Base-by-base conservation (phyloP, 441 rosid species). In the Pelargonium myrrhifolium region DNA sequence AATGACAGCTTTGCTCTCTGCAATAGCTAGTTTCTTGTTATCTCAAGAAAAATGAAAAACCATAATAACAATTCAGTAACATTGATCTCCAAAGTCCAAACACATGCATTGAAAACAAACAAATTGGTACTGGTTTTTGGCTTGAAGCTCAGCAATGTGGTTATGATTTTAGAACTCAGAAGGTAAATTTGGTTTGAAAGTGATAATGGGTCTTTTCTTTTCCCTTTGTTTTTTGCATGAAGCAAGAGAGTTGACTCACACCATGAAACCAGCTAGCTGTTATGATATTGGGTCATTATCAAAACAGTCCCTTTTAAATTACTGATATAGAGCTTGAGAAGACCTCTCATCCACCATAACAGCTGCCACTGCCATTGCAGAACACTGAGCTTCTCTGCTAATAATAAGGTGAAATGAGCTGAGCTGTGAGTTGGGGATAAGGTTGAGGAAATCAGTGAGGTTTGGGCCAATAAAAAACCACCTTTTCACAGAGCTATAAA, bases 391-490 rank as follows among this genome's bases (percentile, higher is more conserved):
- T 17, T 63, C 65, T 61, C 74, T 64, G 75, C 58, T 68, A 73
- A 35, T 35, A 24, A n/a, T n/a, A n/a, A n/a, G n/a, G n/a, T n/a
- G n/a, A n/a, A 68, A 71, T 70, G 64, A 74, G 73, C 65, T 71
- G 74, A 62, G 62, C 15, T 65, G 68, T 37, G 56, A 64, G 69
- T 11, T 49, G 55, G 55, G 82, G 86, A 80, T 82, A 79, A 83
- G 86, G 79, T 78, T 81, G 71, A 79, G 60, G 84, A 78, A 78
- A 74, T 78, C 80, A 62, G 85, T 76, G 83, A 80, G 39, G 49
- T 64, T 60, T 69, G 56, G 64, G 61, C 80, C 84, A 69, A 71
- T 77, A 76, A 74, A 39, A 72, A 9, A 11, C 71, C 62, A 47
- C 51, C 80, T 74, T 76, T 72, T 58, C 65, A 65, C 17, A n/a